Evolutionary conservation across 2,329 filamentous ascomycete genomes (phyloP), one percentile per base, ranked within the genome.

Genomic region (Colletotrichum sp.): DNA sequence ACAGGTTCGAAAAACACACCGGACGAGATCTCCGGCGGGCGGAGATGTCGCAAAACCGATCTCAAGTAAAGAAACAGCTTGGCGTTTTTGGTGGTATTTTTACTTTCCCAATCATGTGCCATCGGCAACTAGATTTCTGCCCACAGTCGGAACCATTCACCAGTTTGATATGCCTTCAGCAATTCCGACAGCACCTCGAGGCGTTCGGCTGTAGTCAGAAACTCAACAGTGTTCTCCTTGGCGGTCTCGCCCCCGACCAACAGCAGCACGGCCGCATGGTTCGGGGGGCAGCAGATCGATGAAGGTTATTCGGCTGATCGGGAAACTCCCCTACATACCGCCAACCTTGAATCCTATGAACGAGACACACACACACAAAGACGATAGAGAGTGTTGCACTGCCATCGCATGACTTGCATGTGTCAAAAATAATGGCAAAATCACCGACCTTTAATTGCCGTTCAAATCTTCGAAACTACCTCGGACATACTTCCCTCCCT

Each of bases 381-480:
- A 13, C 57, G 6, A 15, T 16, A 65, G 34, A 30, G 34, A 18
- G 26, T 16, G 61, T 43, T 65, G 55, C 60, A 38, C 60, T 36
- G 60, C 60, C 60, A 64, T 64, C 60, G 60, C 60, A 63, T 63
- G 67, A 70, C 55, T 61, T 70, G 67, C 67, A 70, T 61, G 36
- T 60, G 66, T 68, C 55, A 32, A 43, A n/a, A 24, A 43, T 10
- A 43, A 10, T 43, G 38, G 18, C 34, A 21, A 55, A 52, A 67
- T 34, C n/a, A 30, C 60, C 60, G 60, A 63, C 32, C n/a, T 12
- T 65, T 13, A 21, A 12, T 55, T 24, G 43, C 66, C 66, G 66
- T 36, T 58, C 48, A 68, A 68, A 38, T 68, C 18, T 26, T 70
- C 71, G 71, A 70, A 58, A 64, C 66, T 74, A 74, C 67, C 67